Percentiles rank a stretch among this genome's conserved stretches.
Conservation (phyloP, 2,329 filamentous ascomycete genomes). For the Xylariaceae sp. region DNA sequence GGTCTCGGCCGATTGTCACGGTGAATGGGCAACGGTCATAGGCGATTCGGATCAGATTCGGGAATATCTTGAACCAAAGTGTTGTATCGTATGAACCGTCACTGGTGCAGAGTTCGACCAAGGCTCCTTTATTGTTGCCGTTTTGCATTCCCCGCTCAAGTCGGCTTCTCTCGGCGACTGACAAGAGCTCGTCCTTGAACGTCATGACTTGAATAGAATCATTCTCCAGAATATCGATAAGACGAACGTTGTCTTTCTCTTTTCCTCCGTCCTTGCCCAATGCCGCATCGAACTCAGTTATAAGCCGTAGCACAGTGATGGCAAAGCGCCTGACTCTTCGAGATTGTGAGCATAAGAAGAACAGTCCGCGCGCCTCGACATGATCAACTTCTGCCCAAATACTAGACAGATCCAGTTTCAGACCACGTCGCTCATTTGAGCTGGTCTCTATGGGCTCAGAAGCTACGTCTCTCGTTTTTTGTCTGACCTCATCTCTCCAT, state of each 20-base stretch:
- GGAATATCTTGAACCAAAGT: conserved; percentile 96
- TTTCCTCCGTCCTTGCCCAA: conserved; percentile 60
- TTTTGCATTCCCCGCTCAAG: conserved; percentile 85
- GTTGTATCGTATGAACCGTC: conserved; percentile 92
- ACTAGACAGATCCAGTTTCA: conserved; percentile 78
- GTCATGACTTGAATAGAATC: conserved; percentile 85
- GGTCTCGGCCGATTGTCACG: conserved; percentile 81
- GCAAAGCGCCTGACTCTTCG: conserved; percentile 82
- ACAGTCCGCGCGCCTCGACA: conserved; percentile 91
- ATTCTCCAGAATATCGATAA: conserved; percentile 89
- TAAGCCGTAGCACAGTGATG: conserved; percentile 83
- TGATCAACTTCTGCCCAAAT: conserved; percentile 93
- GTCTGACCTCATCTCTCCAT: conserved; percentile 94
- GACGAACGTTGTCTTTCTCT: conserved; percentile 61
- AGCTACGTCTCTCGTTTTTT: conserved; percentile 70
- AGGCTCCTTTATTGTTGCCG: conserved; percentile 73
- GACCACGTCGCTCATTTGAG: conserved; percentile 61
- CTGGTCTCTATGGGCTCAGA: conserved; percentile 59
- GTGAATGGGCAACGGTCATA: conserved; percentile 89
- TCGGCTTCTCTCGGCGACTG: conserved; percentile 85
- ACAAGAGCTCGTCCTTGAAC: conserved; percentile 85
- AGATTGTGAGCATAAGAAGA: conserved; percentile 96
- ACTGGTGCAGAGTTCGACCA: conserved; percentile 92
- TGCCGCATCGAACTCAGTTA: conserved; percentile 88
- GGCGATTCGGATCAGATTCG: conserved; percentile 84